Percentiles rank a stretch among this genome's conserved stretches.
phyloP scores from a whole-genome alignment of 2,329 filamentous ascomycete genomes.

The Cercospora sp. region DNA sequence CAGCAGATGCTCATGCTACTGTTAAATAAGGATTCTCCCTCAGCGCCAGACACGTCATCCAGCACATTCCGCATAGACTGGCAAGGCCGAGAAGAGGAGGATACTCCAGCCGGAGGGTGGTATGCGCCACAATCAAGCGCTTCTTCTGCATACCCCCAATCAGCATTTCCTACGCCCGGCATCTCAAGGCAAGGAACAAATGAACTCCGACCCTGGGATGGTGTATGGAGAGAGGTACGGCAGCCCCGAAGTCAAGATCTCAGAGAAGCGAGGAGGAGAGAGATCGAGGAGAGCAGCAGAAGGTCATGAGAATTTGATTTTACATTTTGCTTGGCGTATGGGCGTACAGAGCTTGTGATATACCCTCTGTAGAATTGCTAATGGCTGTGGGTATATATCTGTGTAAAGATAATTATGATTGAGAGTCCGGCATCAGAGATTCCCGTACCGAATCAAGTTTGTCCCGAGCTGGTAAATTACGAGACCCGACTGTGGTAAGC shows the following conservation, averaged over 20 bases:
- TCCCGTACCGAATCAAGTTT: constrained; percentile 1
- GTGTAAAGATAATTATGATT: neutral
- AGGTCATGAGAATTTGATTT: neutral
- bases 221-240: constrained; percentile 33
- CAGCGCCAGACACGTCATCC: constrained; percentile 38
- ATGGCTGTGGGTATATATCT: neutral
- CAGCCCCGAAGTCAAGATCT: constrained; percentile 21
- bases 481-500: constrained; percentile 25
- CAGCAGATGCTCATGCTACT: constrained; percentile 54
- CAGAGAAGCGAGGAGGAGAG: constrained; percentile 23
- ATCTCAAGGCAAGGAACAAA: constrained; percentile 25
- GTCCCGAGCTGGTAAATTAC: constrained; percentile 38
- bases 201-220: constrained; percentile 36
- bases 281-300: constrained; percentile 22
- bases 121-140: constrained; percentile 28
- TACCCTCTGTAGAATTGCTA: constrained; percentile 16
- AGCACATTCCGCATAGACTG: constrained; percentile 48
- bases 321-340: constrained; percentile 6
- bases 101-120: constrained; percentile 30
- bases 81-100: constrained; percentile 34
- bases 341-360: constrained; percentile 5
- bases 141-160: constrained; percentile 22
- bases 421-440: neutral
- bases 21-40: constrained; percentile 33
- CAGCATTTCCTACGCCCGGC: constrained; percentile 24